Conservation (phyloP, 2,329 filamentous ascomycete genomes). For the Emmonsiellopsis sp. region DNA sequence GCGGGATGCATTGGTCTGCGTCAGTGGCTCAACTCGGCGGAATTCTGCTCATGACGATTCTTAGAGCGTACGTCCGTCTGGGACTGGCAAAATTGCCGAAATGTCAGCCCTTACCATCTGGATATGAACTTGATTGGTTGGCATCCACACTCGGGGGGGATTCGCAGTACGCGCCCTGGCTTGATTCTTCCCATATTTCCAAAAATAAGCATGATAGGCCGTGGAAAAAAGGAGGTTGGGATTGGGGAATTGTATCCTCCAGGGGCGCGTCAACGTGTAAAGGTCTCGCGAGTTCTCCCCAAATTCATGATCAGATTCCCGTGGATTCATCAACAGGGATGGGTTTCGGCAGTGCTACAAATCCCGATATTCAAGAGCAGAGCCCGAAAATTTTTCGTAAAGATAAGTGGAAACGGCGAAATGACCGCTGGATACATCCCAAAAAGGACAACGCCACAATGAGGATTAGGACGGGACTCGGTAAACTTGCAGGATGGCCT, state of each 20-base stretch:
- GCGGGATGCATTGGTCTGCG: conserved; percentile 19
- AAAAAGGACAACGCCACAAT: not conserved
- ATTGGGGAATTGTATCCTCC: no score
- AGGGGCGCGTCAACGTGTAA: no score
- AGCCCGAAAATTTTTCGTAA: no score
- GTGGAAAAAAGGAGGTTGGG: not conserved
- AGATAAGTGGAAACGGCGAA: not conserved
- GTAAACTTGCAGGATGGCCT: conserved; percentile 10
- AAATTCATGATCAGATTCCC: no score
- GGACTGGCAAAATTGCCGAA: conserved; percentile 10
- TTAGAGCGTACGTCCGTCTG: conserved; percentile 18
- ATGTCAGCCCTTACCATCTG: conserved; percentile 2
- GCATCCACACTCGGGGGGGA: conserved; percentile 1
- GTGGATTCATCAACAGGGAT: no score
- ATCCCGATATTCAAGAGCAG: no score
- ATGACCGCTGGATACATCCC: not conserved
- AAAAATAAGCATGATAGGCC: not conserved
- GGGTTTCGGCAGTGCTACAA: no score
- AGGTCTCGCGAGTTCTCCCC: no score
- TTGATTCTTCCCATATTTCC: conserved; percentile 1
- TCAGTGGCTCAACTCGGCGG: conserved; percentile 18
- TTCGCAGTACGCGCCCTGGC: not conserved
- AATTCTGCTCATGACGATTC: conserved; percentile 15
- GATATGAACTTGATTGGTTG: conserved; percentile 21
- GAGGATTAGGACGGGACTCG: not conserved